Evolutionary conservation across 192 early-diverging fungal genomes (phyloP).

Genomic region (Coemansia sp.): DNA sequence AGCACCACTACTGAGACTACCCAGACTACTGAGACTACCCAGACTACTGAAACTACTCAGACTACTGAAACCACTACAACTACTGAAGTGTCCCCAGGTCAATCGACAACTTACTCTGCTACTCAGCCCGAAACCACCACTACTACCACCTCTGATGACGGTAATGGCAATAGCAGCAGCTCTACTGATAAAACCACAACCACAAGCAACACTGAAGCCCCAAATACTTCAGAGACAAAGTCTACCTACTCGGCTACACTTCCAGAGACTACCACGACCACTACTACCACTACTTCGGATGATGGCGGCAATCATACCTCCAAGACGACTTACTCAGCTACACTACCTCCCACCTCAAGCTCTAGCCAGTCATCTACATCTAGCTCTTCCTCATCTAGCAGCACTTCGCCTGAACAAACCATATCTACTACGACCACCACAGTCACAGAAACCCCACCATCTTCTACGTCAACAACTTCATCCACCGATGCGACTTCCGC

Average conservation of each 20-base stretch:
- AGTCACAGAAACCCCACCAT: neutral
- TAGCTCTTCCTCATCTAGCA: too few relatives aligned
- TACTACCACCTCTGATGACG: neutral
- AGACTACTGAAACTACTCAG: neutral
- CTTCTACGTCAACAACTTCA: neutral
- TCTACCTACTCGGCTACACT: neutral
- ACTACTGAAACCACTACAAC: neutral
- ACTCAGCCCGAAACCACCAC: neutral
- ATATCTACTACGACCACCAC: neutral
- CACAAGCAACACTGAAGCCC: neutral
- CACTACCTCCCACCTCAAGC: neutral
- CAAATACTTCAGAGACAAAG: neutral
- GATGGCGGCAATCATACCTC: neutral
- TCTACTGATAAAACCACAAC: neutral
- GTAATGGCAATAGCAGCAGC: neutral
- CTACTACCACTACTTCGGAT: constrained; percentile 1
- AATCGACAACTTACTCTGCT: neutral
- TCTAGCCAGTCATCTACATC: too few relatives aligned
- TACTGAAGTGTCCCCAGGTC: too few relatives aligned
- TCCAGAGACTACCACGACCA: constrained; percentile 3
- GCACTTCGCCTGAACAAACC: too few relatives aligned
- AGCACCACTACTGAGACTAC: neutral
- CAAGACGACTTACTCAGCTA: neutral
- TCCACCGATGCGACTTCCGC: neutral
- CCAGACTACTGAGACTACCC: neutral